A percentile compares a stretch with the other conserved stretches of the same genome.
These are phyloP conservation scores for Pyrrhoderma lamaoense DNA, from an alignment of 1,284 basidiomycete genomes.

Conservation along the genomic window DNA sequence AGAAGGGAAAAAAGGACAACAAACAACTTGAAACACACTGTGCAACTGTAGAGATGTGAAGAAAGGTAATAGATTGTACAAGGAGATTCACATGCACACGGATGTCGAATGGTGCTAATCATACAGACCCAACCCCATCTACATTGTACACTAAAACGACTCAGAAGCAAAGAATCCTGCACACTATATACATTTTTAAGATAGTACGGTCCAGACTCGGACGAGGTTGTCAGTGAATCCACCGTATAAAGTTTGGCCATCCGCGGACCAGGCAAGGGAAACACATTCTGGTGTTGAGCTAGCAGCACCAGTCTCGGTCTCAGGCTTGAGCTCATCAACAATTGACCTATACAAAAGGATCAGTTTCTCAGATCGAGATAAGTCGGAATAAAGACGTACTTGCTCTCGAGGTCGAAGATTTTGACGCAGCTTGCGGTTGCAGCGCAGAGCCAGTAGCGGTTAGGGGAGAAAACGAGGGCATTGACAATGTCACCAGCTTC, in stretches of 20 bases:
- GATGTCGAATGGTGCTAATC: background rate
- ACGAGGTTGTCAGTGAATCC: constrained; percentile 91
- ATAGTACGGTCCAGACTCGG: constrained; percentile 86
- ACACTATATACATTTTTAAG: constrained; percentile 33
- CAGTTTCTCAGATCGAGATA: background rate
- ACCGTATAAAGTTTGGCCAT: constrained; percentile 95
- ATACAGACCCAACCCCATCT: constrained; percentile 11
- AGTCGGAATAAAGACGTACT: constrained; percentile 49
- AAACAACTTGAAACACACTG: constrained; percentile 1
- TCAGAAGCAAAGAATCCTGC: background rate
- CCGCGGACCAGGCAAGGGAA: constrained; percentile 97
- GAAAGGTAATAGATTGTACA: too few relatives aligned
- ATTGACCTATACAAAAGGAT: constrained; percentile 62
- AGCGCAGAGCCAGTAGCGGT: constrained; percentile 99
- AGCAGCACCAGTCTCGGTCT: constrained; percentile 71
- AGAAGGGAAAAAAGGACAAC: background rate
- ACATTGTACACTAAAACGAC: constrained; percentile 7
- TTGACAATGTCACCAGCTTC: constrained; percentile 99
- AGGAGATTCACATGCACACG: background rate
- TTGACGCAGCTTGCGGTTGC: constrained; percentile 98
- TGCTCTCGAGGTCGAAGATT: constrained; percentile 98
- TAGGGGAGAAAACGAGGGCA: constrained; percentile 98
- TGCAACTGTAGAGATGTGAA: background rate
- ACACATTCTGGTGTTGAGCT: constrained; percentile 91
- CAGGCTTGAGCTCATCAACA: constrained; percentile 97